Base-by-base conservation (phyloP, 768 basidiomycete genomes). In the Sporobolomyces pararoseus region DNA sequence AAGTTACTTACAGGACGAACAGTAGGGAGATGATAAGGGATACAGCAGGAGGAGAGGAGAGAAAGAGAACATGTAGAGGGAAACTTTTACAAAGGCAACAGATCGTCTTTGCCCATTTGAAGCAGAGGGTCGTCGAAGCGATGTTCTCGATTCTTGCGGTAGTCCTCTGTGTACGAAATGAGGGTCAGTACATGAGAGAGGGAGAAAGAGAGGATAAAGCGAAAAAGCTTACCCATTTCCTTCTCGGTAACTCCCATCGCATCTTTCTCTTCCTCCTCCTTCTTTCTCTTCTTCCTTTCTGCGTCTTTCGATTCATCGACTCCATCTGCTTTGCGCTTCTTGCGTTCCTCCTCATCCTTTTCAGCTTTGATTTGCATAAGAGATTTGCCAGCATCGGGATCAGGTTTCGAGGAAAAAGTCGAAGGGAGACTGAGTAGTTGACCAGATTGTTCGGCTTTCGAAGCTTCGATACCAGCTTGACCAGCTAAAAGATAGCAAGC, bases 381-480 rank as follows among this genome's bases (percentile, higher is more conserved):
- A 2, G 89, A 89, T 75, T 95, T 92, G 23, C 89, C 91, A 14
- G 90, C 90, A 83, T 78, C 86, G 44, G n/a, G 23, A 58, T 50
- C 67, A n/a, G 42, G n/a, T 39, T 64, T 59, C 32, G 53, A 42
- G n/a, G 35, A 37, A 12, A 52, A 53, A 21, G 64, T 14, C 9
- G 54, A 47, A 27, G 47, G 64, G 35, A 42, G 63, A 7, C 46
- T 25, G 7, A 51, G 34, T 42, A 65, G 58, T 6, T 57, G 37
- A 7, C 69, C 69, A 16, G 52, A 17, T 6, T 54, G 60, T 21
- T 66, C 61, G 42, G 72, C 64, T 3, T 49, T 57, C 12, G 67
- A 65, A 6, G 72, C 63, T 32, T 68, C 68, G 66, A 68, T 65
- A 14, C 63, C 47, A 55, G 67, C 74, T 62, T 70, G 65, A 7